Evolutionary conservation across 2,329 filamentous ascomycete species (phyloP), one percentile per base, ranked within the genome.

Genomic region (Paramyrothecium roridum): DNA sequence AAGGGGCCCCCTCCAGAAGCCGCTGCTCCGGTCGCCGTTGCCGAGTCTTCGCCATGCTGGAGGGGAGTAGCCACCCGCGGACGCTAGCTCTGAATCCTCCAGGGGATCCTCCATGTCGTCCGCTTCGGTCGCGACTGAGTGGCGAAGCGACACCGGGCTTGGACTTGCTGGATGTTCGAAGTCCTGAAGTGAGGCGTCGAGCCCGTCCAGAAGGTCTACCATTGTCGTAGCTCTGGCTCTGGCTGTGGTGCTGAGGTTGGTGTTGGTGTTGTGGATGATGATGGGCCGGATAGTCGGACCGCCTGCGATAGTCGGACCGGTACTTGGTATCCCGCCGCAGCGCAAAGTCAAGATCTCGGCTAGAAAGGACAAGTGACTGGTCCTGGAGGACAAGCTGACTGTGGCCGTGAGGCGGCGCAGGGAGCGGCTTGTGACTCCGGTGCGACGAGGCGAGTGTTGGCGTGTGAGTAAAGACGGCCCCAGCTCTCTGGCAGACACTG

Each of bases 31-130:
- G 61, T 78, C 76, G 63, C 81, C 82, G 77, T 83, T 84, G 74
- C 76, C 79, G 70, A 84, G 80, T 61, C 81, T 80, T 66, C 80
- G 77, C 82, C 82, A 85, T 50, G 82, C 82, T 59, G 82, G 82
- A 55, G 82, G 82, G 65, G 79, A 83, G 74, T 81, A 85, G 59
- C 81, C 81, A 77, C 80, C 80, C 65, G 61, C 76, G 67, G 81
- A 84, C 65, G 59, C 72, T 63, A 61, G 67, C 61, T 76, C 79
- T 72, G 71, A 75, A 46, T 73, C 78, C 73, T 76, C 76, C 70
- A 66, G 67, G 59, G 63, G 63, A 60, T 63, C 63, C 57, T 72
- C 67, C 60, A 71, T 71, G 58, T 63, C 66, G 53, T 70, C 65
- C 55, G 66, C 57, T 57, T 70, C 70, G 71, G 69, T 72, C 63